Conservation (phyloP, 1,139 yeast species). For the Waltiozyma sp. region DNA sequence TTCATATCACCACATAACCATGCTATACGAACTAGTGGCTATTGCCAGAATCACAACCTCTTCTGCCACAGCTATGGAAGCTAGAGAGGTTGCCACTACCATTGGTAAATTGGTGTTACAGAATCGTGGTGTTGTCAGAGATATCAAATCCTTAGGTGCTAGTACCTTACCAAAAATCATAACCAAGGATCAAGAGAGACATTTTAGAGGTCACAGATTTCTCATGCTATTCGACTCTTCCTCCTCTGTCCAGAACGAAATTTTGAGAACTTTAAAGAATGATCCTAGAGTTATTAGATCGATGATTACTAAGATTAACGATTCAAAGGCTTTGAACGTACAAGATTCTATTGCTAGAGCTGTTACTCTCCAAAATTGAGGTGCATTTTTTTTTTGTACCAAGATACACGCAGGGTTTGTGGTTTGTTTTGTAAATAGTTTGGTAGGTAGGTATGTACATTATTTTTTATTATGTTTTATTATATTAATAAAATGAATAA, state of each 20-base stretch:
- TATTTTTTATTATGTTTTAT: neutral
- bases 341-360: slow-evolving; percentile 42
- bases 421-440: neutral
- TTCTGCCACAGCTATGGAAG: slow-evolving; percentile 45
- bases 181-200: slow-evolving; percentile 79
- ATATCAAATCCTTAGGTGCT: slow-evolving; percentile 69
- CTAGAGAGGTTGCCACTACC: slow-evolving; percentile 62
- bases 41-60: slow-evolving; percentile 72
- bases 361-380: neutral
- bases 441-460: neutral
- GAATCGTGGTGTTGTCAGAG: slow-evolving; percentile 88
- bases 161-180: slow-evolving; percentile 70
- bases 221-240: slow-evolving; percentile 80
- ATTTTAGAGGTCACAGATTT: slow-evolving; percentile 85
- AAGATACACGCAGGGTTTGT: neutral
- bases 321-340: slow-evolving; percentile 35
- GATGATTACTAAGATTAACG: slow-evolving; percentile 58
- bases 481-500: no score
- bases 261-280: slow-evolving; percentile 64
- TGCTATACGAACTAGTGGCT: slow-evolving; percentile 88
- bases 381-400: neutral
- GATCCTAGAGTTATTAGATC: slow-evolving; percentile 90
- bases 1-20: slow-evolving; percentile 17
- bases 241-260: slow-evolving; percentile 76
- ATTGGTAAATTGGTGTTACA: slow-evolving; percentile 74